A percentile compares a stretch with the other conserved stretches of the same genome.
These are phyloP conservation scores for Flaveria bidentis DNA, from an alignment of 129 eudicot genomes.

Conservation along the genomic window DNA sequence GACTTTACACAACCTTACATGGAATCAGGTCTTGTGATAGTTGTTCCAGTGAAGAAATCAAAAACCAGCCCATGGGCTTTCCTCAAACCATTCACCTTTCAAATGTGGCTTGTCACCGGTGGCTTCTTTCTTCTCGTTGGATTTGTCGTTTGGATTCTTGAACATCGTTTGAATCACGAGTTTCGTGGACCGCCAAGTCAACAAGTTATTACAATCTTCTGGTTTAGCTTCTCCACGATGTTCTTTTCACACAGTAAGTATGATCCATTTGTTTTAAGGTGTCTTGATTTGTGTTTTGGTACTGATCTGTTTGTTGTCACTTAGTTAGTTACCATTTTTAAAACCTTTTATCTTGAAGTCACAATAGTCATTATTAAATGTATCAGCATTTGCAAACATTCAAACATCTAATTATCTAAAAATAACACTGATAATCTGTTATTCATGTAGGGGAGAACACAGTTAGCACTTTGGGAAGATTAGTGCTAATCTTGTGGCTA, in stretches of 20 bases:
- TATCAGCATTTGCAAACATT: neutral
- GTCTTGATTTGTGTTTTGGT: neutral
- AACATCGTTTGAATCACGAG: slow-evolving; percentile 81
- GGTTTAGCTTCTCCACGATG: slow-evolving; percentile 99
- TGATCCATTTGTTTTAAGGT: neutral
- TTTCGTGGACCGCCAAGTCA: slow-evolving; percentile 95
- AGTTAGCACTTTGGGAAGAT: slow-evolving; percentile 77
- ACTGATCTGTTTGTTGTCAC: neutral
- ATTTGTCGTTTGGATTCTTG: slow-evolving; percentile 93
- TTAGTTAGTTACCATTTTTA: too few relatives aligned
- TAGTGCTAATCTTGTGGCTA: slow-evolving; percentile 79
- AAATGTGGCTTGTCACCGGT: slow-evolving; percentile 95
- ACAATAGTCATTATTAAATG: neutral
- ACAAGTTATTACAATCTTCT: slow-evolving; percentile 74
- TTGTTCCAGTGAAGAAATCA: slow-evolving; percentile 59
- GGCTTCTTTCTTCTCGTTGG: slow-evolving; percentile 89
- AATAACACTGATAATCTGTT: neutral
- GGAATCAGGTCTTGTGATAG: slow-evolving; percentile 94
- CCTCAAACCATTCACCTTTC: slow-evolving; percentile 76
- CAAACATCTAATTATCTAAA: neutral
- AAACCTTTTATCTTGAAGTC: neutral
- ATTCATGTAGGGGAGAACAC: slow-evolving; percentile 68
- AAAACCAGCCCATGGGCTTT: slow-evolving; percentile 93
- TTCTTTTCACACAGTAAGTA: slow-evolving; percentile 97
- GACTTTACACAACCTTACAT: slow-evolving; percentile 95